These are phyloP conservation scores for Dipsacomyces acuminosporus DNA, from an alignment of 371 early-diverging fungal species.

Conservation along the genomic window DNA sequence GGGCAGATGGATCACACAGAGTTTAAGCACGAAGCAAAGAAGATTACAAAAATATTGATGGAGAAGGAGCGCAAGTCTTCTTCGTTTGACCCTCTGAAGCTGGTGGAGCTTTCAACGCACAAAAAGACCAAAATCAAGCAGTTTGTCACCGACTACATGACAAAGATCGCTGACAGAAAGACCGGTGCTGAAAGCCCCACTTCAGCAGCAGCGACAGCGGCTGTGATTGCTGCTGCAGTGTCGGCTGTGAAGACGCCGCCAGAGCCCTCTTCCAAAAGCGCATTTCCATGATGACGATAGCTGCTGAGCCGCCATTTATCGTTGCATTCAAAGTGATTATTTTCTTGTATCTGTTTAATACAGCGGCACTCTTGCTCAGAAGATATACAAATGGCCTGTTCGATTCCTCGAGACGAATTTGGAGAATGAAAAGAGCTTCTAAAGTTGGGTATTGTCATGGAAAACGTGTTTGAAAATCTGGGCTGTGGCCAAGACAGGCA, in stretches of 20 bases:
- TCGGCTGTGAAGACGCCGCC: not conserved
- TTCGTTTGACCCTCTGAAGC: constrained; percentile 46
- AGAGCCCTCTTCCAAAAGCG: not conserved
- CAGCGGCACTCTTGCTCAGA: too few species aligned
- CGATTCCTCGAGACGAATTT: too few species aligned
- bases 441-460: too few species aligned
- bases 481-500: too few species aligned
- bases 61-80: constrained; percentile 57
- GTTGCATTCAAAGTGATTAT: too few species aligned
- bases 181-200: not conserved
- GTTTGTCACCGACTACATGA: constrained; percentile 52
- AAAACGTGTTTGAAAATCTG: too few species aligned
- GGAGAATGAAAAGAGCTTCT: too few species aligned
- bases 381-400: too few species aligned
- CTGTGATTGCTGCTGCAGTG: not conserved
- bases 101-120: constrained; percentile 50
- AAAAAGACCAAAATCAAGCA: constrained; percentile 57
- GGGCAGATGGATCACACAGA: constrained; percentile 52
- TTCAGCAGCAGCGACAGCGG: not conserved
- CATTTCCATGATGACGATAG: not conserved
- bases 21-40: constrained; percentile 69
- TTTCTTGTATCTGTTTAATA: too few species aligned
- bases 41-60: constrained; percentile 57
- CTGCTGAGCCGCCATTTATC: too few species aligned
- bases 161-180: constrained; percentile 37